A percentile compares a stretch with the other conserved stretches of the same genome.
phyloP scores from a whole-genome alignment of 2,329 filamentous ascomycete genomes.

The Cercospora beticola region DNA sequence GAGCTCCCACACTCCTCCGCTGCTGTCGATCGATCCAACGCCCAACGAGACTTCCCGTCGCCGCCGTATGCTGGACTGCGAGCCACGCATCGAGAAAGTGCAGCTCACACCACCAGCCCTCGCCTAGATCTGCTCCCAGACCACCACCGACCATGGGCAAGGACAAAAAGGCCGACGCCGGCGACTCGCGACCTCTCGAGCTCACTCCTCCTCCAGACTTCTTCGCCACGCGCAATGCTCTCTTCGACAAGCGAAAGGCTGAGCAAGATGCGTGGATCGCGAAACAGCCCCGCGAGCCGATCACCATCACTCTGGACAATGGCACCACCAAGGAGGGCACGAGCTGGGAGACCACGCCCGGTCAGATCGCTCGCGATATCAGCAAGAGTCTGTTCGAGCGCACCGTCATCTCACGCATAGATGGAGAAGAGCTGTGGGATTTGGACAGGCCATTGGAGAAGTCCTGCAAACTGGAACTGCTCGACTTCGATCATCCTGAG shows the following conservation, averaged over 20 bases:
- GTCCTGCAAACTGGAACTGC: slow-evolving; percentile 78
- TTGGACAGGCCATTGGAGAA: slow-evolving; percentile 85
- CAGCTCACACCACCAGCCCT: slow-evolving; percentile 8
- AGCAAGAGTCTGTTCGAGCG: slow-evolving; percentile 82
- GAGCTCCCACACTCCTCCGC: slow-evolving; percentile 10
- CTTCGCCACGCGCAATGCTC: slow-evolving; percentile 76
- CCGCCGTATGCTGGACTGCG: slow-evolving; percentile 16
- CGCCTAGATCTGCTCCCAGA: neutral
- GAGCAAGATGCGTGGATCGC: slow-evolving; percentile 75
- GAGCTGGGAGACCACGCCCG: slow-evolving; percentile 89
- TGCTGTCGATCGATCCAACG: neutral
- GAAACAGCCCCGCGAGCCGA: slow-evolving; percentile 68
- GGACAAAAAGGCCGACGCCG: slow-evolving; percentile 42
- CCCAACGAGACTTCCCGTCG: neutral
- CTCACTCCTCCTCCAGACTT: slow-evolving; percentile 65
- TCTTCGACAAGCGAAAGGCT: slow-evolving; percentile 88
- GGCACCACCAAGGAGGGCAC: slow-evolving; percentile 71
- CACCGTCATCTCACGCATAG: slow-evolving; percentile 80
- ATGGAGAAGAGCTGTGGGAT: slow-evolving; percentile 83
- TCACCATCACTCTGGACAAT: slow-evolving; percentile 71
- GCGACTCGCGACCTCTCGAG: slow-evolving; percentile 48
- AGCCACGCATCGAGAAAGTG: slow-evolving; percentile 7
- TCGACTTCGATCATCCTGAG: slow-evolving; percentile 73
- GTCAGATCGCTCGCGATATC: slow-evolving; percentile 72
- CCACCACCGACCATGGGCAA: slow-evolving; percentile 38